phyloP scores from a whole-genome alignment of 2,329 filamentous ascomycete genomes.

The Penicillium sp. region DNA sequence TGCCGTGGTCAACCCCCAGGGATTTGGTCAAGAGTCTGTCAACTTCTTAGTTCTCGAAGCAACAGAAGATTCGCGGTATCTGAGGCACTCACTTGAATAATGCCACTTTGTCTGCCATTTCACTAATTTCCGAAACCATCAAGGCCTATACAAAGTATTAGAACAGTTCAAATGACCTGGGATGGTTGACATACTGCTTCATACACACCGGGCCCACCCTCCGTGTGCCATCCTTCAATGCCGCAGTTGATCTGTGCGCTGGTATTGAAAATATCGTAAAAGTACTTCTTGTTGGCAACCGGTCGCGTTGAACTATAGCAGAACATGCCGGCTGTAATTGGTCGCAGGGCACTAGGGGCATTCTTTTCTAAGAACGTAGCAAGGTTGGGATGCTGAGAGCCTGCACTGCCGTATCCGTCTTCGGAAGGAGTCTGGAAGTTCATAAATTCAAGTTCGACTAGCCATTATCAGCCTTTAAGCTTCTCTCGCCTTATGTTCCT shows the following conservation, averaged over 20 bases:
- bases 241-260: conserved; percentile 73
- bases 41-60: conserved; percentile 1
- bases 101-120: conserved; percentile 85
- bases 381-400: conserved; percentile 73
- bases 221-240: conserved; percentile 91
- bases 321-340: conserved; percentile 91
- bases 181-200: conserved; percentile 63
- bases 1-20: conserved; percentile 76
- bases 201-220: conserved; percentile 87
- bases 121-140: conserved; percentile 77
- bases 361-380: conserved; percentile 71
- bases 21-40: conserved; percentile 76
- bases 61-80: neutral
- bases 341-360: conserved; percentile 66
- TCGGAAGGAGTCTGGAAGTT: conserved; percentile 30
- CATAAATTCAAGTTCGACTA: conserved; percentile 85
- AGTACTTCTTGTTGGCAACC: conserved; percentile 85
- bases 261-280: conserved; percentile 78
- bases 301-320: conserved; percentile 84
- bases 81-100: conserved; percentile 69
- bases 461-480: neutral
- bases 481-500: neutral
- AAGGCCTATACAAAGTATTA: conserved; percentile 53
- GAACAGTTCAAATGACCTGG: neutral
- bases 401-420: conserved; percentile 55